Evolutionary conservation across 306 rosid genomes (phyloP).

Genomic region (Chamaecrista fasciculata): DNA sequence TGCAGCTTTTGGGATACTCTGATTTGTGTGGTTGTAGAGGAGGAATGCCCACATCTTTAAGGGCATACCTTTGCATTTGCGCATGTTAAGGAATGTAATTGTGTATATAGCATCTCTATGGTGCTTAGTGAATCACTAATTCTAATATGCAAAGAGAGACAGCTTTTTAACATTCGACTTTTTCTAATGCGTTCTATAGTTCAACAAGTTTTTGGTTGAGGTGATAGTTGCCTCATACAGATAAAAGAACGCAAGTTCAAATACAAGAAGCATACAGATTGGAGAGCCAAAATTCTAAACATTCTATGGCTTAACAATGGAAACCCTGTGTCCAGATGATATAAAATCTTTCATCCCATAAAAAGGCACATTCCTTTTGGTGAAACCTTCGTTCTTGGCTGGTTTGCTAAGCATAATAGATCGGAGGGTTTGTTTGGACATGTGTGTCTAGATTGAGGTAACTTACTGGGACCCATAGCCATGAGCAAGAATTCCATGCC

Average conservation of each 20-base stretch:
- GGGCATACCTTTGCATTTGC: background rate
- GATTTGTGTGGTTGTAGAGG: background rate
- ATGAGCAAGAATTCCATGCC: background rate
- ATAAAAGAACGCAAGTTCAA: no score
- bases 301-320: no score
- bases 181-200: no score
- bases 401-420: background rate
- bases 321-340: no score
- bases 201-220: no score
- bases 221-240: no score
- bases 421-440: background rate
- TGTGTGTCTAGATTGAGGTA: background rate
- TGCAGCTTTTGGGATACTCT: no score
- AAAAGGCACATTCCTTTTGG: no score
- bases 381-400: background rate
- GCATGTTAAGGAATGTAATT: background rate
- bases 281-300: no score
- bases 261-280: no score
- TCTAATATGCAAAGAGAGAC: background rate
- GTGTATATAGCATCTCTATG: background rate
- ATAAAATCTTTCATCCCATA: no score
- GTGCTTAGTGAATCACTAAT: background rate
- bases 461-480: background rate
- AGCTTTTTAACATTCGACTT: no score
- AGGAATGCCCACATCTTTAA: background rate